These are phyloP conservation scores for Striga asiatica DNA, from an alignment of 257 asterid genomes.

Conservation along the genomic window DNA sequence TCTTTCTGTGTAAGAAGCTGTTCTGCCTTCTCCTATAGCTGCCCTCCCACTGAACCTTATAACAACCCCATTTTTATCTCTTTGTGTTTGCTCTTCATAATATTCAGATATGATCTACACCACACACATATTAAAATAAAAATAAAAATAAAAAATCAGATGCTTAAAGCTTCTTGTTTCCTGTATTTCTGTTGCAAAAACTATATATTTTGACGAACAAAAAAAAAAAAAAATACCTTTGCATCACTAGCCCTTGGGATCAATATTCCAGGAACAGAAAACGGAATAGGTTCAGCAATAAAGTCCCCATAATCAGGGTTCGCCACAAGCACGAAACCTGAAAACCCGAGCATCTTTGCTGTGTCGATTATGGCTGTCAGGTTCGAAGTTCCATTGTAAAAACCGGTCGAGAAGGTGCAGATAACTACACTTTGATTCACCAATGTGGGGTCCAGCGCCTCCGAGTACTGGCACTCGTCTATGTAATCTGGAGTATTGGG, in stretches of 20 bases:
- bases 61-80: constrained; percentile 40
- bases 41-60: constrained; percentile 53
- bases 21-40: constrained; percentile 76
- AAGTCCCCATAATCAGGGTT: constrained; percentile 77
- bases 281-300: constrained; percentile 85
- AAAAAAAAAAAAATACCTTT: constrained; percentile 20
- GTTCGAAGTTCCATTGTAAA: constrained; percentile 51
- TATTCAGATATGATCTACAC: constrained; percentile 46
- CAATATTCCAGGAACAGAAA: constrained; percentile 63
- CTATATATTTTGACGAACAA: neutral
- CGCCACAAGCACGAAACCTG: constrained; percentile 67
- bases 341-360: constrained; percentile 50
- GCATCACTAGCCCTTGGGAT: constrained; percentile 65
- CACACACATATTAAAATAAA: no score
- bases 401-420: constrained; percentile 79
- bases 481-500: constrained; percentile 40
- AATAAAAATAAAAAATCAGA: no score
- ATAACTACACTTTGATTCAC: constrained; percentile 64
- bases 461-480: constrained; percentile 78
- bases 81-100: constrained; percentile 43
- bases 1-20: constrained; percentile 49
- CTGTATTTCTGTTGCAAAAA: neutral
- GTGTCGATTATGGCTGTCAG: constrained; percentile 49
- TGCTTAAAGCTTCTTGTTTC: neutral
- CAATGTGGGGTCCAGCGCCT: constrained; percentile 49